Conservation (phyloP, 768 basidiomycete genomes). For the Hirschioporus abietinus region DNA sequence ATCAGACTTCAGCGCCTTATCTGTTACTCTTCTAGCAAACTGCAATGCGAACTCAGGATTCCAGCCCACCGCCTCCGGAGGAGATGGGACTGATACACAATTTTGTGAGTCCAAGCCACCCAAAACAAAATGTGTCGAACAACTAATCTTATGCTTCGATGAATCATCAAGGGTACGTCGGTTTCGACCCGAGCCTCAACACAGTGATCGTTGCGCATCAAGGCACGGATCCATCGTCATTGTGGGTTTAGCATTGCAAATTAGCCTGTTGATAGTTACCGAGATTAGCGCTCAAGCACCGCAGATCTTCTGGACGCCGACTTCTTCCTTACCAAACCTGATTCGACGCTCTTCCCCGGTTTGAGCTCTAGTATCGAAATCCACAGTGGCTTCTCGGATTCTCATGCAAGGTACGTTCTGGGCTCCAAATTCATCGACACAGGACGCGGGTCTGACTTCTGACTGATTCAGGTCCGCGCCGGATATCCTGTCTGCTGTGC, state of each 20-base stretch:
- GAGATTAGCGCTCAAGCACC: conserved; percentile 20
- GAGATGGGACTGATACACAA: conserved; percentile 33
- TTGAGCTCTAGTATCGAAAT: conserved; percentile 33
- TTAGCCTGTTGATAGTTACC: neutral
- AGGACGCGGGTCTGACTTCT: neutral
- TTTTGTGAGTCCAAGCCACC: conserved; percentile 30
- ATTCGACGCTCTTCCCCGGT: conserved; percentile 39
- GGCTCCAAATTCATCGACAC: neutral
- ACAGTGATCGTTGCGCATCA: conserved; percentile 18
- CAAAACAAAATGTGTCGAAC: neutral
- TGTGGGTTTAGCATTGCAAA: conserved; percentile 10
- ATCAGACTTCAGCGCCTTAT: neutral
- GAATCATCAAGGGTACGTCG: conserved; percentile 7
- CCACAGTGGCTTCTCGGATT: conserved; percentile 39
- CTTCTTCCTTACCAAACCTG: conserved; percentile 27
- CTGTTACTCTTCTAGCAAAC: conserved; percentile 26
- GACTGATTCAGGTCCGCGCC: conserved; percentile 10
- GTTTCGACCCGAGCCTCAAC: conserved; percentile 7
- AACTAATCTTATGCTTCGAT: neutral
- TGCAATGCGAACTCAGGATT: conserved; percentile 44
- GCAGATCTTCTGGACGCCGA: conserved; percentile 35
- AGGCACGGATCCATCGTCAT: conserved; percentile 18
- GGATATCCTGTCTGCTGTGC: conserved; percentile 35
- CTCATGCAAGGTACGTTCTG: conserved; percentile 25
- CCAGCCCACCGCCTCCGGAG: conserved; percentile 39